These are phyloP conservation scores for Sclerotinia trifoliorum DNA, from an alignment of 2,329 filamentous ascomycete species.

Conservation along the genomic window DNA sequence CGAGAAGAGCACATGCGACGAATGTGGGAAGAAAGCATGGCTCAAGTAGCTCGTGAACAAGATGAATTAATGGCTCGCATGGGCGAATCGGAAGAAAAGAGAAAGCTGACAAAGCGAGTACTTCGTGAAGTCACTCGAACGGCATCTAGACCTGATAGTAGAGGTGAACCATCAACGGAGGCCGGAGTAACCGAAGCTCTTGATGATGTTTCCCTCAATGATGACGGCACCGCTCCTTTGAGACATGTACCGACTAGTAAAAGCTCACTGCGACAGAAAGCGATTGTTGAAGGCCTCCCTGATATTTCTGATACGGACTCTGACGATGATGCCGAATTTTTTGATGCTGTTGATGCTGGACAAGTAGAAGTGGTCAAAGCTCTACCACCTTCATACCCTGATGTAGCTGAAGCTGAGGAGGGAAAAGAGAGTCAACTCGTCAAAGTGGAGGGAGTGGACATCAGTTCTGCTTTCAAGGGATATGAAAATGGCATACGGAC, in stretches of 20 bases:
- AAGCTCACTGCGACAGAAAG: conserved; percentile 55
- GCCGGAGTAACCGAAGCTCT: conserved; percentile 41
- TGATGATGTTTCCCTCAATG: conserved; percentile 42
- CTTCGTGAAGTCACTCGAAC: conserved; percentile 77
- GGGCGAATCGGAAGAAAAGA: conserved; percentile 85
- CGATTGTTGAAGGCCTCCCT: conserved; percentile 63
- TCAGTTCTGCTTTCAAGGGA: conserved; percentile 77
- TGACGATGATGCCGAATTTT: conserved; percentile 89
- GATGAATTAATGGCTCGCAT: conserved; percentile 86
- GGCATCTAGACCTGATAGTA: conserved; percentile 48
- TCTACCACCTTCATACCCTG: conserved; percentile 46
- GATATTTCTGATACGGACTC: conserved; percentile 73
- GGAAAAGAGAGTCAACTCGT: conserved; percentile 42
- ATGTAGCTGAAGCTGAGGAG: conserved; percentile 43
- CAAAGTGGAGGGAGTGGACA: conserved; percentile 55
- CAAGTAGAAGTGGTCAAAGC: conserved; percentile 78
- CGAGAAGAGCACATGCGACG: conserved; percentile 87
- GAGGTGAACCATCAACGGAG: conserved; percentile 27
- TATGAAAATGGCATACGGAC: conserved; percentile 87
- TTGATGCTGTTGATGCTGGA: conserved; percentile 92
- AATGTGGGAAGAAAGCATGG: conserved; percentile 99
- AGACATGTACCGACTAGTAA: conserved; percentile 45
- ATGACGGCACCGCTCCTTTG: conserved; percentile 37
- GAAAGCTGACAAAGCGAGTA: conserved; percentile 83
- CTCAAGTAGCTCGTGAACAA: conserved; percentile 90